phyloP scores from a whole-genome alignment of 306 rosid genomes.

The Canavalia ensiformis region DNA sequence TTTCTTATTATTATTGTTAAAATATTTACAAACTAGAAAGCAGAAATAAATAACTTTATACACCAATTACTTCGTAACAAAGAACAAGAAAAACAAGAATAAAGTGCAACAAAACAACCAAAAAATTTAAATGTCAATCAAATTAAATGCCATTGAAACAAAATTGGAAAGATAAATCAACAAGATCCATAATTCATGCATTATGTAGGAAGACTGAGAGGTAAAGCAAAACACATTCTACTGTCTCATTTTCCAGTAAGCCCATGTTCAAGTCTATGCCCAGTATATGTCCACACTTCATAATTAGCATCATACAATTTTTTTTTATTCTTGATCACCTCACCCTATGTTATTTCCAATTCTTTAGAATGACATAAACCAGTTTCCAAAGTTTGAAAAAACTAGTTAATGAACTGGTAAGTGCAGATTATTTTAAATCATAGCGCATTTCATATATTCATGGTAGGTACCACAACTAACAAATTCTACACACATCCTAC shows the following conservation, averaged over 20 bases:
- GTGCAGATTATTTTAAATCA: constrained; percentile 29
- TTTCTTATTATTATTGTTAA: constrained; percentile 4
- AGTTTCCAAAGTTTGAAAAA: constrained; percentile 10
- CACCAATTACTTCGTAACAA: not conserved
- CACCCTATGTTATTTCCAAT: constrained; percentile 26
- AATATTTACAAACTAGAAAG: constrained; percentile 22
- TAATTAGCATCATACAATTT: constrained; percentile 1
- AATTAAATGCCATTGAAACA: constrained; percentile 31
- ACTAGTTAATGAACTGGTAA: constrained; percentile 1
- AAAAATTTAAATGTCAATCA: constrained; percentile 15
- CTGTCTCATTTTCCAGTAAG: constrained; percentile 19
- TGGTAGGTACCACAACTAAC: constrained; percentile 7
- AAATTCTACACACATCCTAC: constrained; percentile 31
- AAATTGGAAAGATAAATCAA: constrained; percentile 7
- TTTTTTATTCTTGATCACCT: constrained; percentile 15
- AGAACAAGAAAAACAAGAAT: not conserved
- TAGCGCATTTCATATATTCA: constrained; percentile 27
- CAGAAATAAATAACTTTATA: constrained; percentile 22
- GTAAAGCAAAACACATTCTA: constrained; percentile 24
- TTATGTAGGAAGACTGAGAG: constrained; percentile 14
- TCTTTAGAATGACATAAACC: constrained; percentile 35
- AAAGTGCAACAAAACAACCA: not conserved
- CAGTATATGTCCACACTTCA: not conserved
- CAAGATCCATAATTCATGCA: constrained; percentile 7
- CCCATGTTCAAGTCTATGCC: constrained; percentile 5